A percentile compares a stretch with the other conserved stretches of the same genome.
phyloP scores from a whole-genome alignment of 495 filamentous ascomycete genomes.

The Aspergillus bertholletiae region DNA sequence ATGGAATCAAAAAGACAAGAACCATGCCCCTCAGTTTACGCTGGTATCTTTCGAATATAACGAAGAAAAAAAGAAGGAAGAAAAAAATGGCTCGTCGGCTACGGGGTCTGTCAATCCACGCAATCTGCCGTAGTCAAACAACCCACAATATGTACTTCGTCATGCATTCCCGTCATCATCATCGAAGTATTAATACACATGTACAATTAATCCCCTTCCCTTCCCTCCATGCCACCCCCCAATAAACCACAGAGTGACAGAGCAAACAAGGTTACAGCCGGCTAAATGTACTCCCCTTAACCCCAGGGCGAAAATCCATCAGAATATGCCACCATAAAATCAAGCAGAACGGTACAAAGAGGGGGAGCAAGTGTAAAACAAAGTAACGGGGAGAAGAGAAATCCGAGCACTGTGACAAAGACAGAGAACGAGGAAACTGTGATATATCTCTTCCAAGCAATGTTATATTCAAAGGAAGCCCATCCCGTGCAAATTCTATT shows the following conservation, averaged over 20 bases:
- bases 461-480: constrained; percentile 17
- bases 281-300: neutral
- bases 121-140: neutral
- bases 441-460: constrained; percentile 7
- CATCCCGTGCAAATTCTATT: constrained; percentile 21
- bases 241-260: neutral
- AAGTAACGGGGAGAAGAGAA: neutral
- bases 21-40: neutral
- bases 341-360: neutral
- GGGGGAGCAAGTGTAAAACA: neutral
- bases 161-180: constrained; percentile 4
- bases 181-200: constrained; percentile 9
- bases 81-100: no score
- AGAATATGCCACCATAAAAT: neutral
- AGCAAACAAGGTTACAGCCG: neutral
- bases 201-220: constrained; percentile 5
- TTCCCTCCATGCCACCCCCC: neutral
- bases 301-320: neutral
- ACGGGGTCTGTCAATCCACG: neutral
- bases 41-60: neutral
- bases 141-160: neutral
- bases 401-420: neutral
- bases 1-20: no score
- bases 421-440: neutral
- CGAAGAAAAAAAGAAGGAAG: no score